Conservation (phyloP, 2,329 filamentous ascomycete genomes). For the Colletotrichum coccodes region DNA sequence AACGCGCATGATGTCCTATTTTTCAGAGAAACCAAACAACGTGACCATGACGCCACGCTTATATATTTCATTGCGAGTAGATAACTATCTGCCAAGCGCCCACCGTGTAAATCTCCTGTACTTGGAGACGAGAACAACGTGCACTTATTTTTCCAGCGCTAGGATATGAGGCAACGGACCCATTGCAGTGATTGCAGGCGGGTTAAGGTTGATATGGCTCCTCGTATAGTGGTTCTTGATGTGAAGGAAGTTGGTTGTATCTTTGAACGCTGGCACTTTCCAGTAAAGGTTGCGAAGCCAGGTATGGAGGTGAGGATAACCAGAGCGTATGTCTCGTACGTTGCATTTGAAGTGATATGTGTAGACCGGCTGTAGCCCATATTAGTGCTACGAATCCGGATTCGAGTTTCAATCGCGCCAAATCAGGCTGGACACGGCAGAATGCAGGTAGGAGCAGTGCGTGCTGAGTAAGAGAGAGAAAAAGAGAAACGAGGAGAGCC, state of each 20-base stretch:
- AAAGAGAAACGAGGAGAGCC: too few relatives aligned
- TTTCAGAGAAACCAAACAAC: too few relatives aligned
- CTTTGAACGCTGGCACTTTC: constrained; percentile 79
- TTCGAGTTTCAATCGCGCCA: too few relatives aligned
- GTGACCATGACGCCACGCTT: too few relatives aligned
- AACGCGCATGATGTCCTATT: too few relatives aligned
- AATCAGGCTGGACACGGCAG: too few relatives aligned
- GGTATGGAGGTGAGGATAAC: constrained; percentile 81
- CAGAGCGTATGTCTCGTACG: constrained; percentile 82
- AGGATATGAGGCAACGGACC: constrained; percentile 88
- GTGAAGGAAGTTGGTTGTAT: constrained; percentile 92
- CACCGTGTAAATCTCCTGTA: background rate
- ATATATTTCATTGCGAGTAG: background rate
- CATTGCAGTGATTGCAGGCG: constrained; percentile 80
- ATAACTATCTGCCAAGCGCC: background rate
- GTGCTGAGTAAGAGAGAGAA: too few relatives aligned
- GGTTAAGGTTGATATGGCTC: constrained; percentile 74
- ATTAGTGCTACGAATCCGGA: constrained; percentile 14
- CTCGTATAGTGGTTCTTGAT: constrained; percentile 83
- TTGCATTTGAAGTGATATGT: constrained; percentile 93
- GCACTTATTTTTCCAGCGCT: constrained; percentile 80
- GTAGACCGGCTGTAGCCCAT: constrained; percentile 68
- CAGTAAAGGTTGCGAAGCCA: constrained; percentile 91
- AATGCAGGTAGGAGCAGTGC: too few relatives aligned
- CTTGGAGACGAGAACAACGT: constrained; percentile 51